Evolutionary conservation across 129 eudicot species (phyloP).

Genomic region (Silybum marianum): DNA sequence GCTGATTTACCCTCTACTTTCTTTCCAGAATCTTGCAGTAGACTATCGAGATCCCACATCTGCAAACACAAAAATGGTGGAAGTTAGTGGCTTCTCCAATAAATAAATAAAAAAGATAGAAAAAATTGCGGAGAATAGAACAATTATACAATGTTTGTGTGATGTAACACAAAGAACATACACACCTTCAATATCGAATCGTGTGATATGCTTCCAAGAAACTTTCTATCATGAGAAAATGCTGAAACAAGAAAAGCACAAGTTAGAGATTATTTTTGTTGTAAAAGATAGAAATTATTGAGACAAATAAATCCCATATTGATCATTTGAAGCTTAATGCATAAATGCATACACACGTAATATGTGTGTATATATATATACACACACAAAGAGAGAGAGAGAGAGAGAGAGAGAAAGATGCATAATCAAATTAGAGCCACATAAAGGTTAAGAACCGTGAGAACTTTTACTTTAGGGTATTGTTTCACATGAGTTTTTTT

Average conservation of each 20-base stretch:
- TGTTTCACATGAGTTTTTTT: no score
- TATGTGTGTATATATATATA: no score
- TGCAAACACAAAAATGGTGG: conserved; percentile 30
- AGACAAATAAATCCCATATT: not conserved
- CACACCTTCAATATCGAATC: conserved; percentile 82
- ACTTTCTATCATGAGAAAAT: conserved; percentile 91
- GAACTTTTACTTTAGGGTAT: not conserved
- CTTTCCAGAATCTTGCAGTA: conserved; percentile 68
- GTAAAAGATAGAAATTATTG: not conserved
- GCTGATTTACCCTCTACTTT: conserved; percentile 37
- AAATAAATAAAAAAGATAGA: not conserved
- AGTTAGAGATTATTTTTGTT: not conserved
- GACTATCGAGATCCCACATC: conserved; percentile 89
- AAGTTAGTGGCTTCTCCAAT: not conserved
- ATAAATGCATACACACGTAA: no score
- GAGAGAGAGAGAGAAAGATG: no score
- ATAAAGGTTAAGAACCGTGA: not conserved
- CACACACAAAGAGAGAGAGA: no score
- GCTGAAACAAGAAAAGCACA: conserved; percentile 45
- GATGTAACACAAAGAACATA: conserved; percentile 17
- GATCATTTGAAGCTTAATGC: not conserved
- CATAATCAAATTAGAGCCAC: not conserved
- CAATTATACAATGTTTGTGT: not conserved
- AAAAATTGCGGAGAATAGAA: not conserved
- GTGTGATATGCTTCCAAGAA: conserved; percentile 95